Percentiles rank a stretch among this genome's conserved stretches.
Conservation (phyloP, 441 rosid genomes). For the Mallotus japonicus region DNA sequence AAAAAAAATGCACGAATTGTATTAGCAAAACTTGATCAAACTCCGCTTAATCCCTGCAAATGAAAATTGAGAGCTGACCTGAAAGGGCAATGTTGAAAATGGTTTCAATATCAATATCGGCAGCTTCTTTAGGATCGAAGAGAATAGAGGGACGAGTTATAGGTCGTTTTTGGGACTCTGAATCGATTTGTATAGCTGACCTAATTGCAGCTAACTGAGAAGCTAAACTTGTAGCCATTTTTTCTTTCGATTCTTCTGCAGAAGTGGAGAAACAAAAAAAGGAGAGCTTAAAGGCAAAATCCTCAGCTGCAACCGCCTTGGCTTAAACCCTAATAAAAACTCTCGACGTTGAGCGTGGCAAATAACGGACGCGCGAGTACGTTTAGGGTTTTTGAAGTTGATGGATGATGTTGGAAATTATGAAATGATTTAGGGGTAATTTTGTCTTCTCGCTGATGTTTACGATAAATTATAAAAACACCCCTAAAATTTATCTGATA, state of each 20-base stretch:
- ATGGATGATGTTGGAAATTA: not conserved
- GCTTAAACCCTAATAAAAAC: conserved; percentile 14
- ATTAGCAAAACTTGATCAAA: not conserved
- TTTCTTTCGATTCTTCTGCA: not conserved
- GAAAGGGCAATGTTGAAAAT: conserved; percentile 56
- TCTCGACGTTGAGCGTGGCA: not conserved
- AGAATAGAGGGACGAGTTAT: conserved; percentile 62
- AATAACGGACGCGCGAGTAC: not conserved
- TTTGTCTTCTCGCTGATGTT: not conserved
- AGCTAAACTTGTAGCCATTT: conserved; percentile 37
- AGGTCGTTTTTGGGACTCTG: conserved; percentile 55
- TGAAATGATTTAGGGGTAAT: not conserved
- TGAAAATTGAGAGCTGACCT: conserved; percentile 40
- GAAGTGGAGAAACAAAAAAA: not conserved
- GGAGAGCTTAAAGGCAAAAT: not conserved
- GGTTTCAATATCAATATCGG: conserved; percentile 76
- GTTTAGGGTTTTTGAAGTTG: conserved; percentile 11
- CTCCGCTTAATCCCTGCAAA: not conserved
- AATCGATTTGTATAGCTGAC: conserved; percentile 48
- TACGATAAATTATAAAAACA: not conserved
- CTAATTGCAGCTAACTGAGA: conserved; percentile 71
- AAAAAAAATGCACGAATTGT: not conserved
- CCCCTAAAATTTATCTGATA: not conserved
- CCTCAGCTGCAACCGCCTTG: not conserved
- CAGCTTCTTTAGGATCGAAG: conserved; percentile 62